phyloP scores from a whole-genome alignment of 2,329 filamentous ascomycete genomes.

The Colletotrichum tamarilloi region DNA sequence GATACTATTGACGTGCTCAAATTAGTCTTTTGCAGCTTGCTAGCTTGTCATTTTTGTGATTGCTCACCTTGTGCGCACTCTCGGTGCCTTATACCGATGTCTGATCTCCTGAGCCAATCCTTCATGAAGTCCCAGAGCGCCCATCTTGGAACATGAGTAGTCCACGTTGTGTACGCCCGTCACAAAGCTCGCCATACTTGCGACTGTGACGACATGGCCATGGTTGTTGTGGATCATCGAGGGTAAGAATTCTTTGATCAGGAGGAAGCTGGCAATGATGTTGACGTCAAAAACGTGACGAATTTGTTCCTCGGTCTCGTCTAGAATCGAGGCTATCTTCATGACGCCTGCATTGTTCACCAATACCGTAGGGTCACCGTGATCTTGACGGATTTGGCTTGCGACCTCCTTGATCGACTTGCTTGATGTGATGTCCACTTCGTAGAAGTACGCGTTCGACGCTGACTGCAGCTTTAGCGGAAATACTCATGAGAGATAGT shows the following conservation, averaged over 20 bases:
- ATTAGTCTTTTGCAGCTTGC: neutral
- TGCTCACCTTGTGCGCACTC: conserved; percentile 47
- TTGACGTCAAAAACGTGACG: conserved; percentile 60
- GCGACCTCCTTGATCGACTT: conserved; percentile 52
- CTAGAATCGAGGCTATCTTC: conserved; percentile 47
- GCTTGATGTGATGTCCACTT: conserved; percentile 21
- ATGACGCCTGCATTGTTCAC: conserved; percentile 54
- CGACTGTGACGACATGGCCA: conserved; percentile 65
- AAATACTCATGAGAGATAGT: neutral
- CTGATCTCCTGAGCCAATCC: conserved; percentile 51
- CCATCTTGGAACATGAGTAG: conserved; percentile 63
- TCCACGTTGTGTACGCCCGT: conserved; percentile 58
- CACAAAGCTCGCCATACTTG: conserved; percentile 62
- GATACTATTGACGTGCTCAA: neutral
- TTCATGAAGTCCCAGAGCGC: conserved; percentile 64
- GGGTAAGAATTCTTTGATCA: conserved; percentile 58
- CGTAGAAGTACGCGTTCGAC: conserved; percentile 24
- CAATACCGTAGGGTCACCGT: conserved; percentile 48
- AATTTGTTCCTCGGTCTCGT: conserved; percentile 51
- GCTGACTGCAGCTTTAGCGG: neutral
- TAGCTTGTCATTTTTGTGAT: neutral
- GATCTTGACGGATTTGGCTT: conserved; percentile 50
- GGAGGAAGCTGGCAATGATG: conserved; percentile 57
- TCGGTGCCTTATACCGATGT: conserved; percentile 47
- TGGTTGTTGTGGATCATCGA: conserved; percentile 58